Conservation (phyloP, 805 yeast genomes). For the Ogataea polymorpha region DNA sequence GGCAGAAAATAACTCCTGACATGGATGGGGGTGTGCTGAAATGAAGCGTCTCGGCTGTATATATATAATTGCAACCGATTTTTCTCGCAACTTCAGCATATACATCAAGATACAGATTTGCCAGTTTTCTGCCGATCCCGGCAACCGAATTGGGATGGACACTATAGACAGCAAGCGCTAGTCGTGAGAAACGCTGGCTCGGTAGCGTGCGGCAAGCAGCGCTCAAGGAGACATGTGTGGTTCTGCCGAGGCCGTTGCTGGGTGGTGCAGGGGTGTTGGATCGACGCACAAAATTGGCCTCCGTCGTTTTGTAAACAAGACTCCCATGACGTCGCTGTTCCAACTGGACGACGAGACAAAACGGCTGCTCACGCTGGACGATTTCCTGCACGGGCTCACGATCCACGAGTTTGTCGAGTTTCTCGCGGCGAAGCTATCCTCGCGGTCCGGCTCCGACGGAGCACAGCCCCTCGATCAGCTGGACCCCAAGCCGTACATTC, state of each 20-base stretch:
- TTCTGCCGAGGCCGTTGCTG: too few relatives aligned
- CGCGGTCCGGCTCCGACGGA: constrained; percentile 41
- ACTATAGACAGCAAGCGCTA: too few relatives aligned
- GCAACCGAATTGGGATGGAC: too few relatives aligned
- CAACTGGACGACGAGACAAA: constrained; percentile 59
- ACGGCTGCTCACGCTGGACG: constrained; percentile 52
- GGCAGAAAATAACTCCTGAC: neutral
- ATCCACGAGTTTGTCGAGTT: constrained; percentile 80
- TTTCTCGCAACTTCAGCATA: neutral
- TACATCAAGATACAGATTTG: neutral
- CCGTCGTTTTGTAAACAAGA: neutral
- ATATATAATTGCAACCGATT: neutral
- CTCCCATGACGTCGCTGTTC: constrained; percentile 24
- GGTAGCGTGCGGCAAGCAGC: too few relatives aligned
- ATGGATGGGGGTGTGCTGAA: too few relatives aligned
- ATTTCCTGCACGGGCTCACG: constrained; percentile 64
- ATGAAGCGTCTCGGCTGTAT: too few relatives aligned
- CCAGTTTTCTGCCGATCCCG: too few relatives aligned
- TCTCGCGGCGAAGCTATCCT: constrained; percentile 54
- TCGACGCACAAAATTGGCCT: neutral
- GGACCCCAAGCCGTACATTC: constrained; percentile 92
- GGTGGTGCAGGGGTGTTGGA: neutral
- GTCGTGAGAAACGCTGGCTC: too few relatives aligned
- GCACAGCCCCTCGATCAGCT: constrained; percentile 52
- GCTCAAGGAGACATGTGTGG: too few relatives aligned